A percentile compares a stretch with the other conserved stretches of the same genome.
These are phyloP conservation scores for Penicillium coprophilum DNA, from an alignment of 495 filamentous ascomycete genomes.

Conservation along the genomic window DNA sequence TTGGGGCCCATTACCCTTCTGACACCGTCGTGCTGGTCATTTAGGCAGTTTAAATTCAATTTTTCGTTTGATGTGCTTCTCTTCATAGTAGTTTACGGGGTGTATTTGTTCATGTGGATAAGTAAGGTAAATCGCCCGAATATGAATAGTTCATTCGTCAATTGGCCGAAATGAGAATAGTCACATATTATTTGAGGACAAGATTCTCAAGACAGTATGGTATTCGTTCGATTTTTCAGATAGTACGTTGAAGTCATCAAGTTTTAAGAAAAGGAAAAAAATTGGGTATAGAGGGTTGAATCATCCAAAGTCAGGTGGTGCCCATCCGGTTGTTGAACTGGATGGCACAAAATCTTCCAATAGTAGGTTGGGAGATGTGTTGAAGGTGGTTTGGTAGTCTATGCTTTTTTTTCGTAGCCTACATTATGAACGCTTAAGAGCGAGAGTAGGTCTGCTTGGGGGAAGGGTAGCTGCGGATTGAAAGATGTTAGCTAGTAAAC, in stretches of 20 bases:
- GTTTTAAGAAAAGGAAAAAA: slow-evolving; percentile 14
- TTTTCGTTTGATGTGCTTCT: background rate
- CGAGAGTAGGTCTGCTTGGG: slow-evolving; percentile 74
- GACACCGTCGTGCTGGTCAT: background rate
- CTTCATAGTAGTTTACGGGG: background rate
- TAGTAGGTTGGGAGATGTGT: slow-evolving; percentile 21
- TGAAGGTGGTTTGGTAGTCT: slow-evolving; percentile 24
- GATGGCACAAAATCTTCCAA: slow-evolving; percentile 22
- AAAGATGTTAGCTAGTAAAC: slow-evolving; percentile 10
- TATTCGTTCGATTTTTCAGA: slow-evolving; percentile 27
- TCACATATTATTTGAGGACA: background rate
- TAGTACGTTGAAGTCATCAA: slow-evolving; percentile 37
- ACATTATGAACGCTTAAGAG: slow-evolving; percentile 28
- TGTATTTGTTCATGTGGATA: background rate
- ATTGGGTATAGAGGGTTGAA: slow-evolving; percentile 54
- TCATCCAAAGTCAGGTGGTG: slow-evolving; percentile 37
- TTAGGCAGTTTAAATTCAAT: background rate
- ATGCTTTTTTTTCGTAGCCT: slow-evolving; percentile 17
- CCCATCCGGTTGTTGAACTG: slow-evolving; percentile 16
- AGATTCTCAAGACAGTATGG: background rate
- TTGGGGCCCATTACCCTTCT: background rate
- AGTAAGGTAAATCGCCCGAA: background rate
- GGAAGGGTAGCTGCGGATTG: slow-evolving; percentile 66
- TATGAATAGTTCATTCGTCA: background rate
- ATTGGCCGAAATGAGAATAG: background rate